Base-by-base conservation (phyloP, 2,329 filamentous ascomycete genomes). In the Pseudogymnoascus sp. region DNA sequence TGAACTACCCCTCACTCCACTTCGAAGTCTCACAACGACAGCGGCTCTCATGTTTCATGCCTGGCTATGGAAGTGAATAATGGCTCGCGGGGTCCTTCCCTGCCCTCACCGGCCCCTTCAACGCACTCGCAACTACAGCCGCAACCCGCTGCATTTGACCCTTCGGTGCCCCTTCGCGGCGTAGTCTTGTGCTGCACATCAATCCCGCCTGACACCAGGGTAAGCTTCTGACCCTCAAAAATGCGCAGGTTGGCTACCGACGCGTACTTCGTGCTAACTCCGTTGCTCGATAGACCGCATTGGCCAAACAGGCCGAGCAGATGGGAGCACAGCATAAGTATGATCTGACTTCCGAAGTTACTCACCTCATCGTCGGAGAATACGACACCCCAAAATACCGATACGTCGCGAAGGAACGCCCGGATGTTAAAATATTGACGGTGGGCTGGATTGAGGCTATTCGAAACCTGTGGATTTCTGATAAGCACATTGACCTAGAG, bases 301-400 rank as follows among this genome's bases (percentile, higher is more conserved):
- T 91, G 60, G 84, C 83, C 15, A 76, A 80, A 60, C 84, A 86
- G 65, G 89, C 90, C 17, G 76, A 80, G 67, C 86, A 96, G 73
- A 91, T 99, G 80, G 95, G 95, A 68, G 95, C 93, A 61, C 76
- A 83, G 65, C 90, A 96, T 80, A 92, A 90, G 71, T 89, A 92
- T 75, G 93, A 99, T 75, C 85, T 99, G 50, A 97, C 93, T n/a
- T 90, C 90, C 64, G 91, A 97, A 74, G 91, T 96, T 59, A 97
- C 95, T 4, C 95, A 99, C 78, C 86, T 99, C 57, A 84, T 99
- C 67, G 91, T 96, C 66, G 95, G 93, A 74, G 87, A 90, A 71
- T 89, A 91, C 71, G 85, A 93, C 73, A 97, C 93, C 0, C 86
- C 89, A 60, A 99, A 99, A 76, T 99, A 99, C 77, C 89, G 87